Evolutionary conservation across 164 flowering plant species (phyloP).

Genomic region (Paratinospora sagittata): DNA sequence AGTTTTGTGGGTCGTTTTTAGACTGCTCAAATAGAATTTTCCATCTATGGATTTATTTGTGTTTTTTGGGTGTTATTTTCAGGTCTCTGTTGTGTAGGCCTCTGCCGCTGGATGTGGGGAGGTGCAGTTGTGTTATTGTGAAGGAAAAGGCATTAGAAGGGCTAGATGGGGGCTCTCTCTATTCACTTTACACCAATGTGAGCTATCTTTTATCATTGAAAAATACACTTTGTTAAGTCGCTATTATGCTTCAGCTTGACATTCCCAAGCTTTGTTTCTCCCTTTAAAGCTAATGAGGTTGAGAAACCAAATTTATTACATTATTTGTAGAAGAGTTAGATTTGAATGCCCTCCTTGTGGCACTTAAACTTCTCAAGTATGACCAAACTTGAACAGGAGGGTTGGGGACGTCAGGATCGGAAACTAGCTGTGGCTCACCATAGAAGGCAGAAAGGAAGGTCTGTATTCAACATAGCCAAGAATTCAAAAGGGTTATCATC

Average conservation of each 20-base stretch:
- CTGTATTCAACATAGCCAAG: slow-evolving; percentile 69
- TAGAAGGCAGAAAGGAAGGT: slow-evolving; percentile 54
- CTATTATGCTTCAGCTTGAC: no score
- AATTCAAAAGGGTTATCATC: slow-evolving; percentile 44
- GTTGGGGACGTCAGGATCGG: slow-evolving; percentile 73
- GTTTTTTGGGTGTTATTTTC: slow-evolving; percentile 19
- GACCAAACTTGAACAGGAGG: slow-evolving; percentile 52
- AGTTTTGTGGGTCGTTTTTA: background rate
- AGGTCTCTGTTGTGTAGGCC: slow-evolving; percentile 86
- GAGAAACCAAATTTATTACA: no score
- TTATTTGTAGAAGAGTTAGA: no score
- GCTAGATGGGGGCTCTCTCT: slow-evolving; percentile 48
- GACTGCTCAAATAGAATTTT: no score
- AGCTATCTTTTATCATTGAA: slow-evolving; percentile 16
- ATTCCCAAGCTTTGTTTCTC: no score
- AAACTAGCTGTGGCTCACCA: slow-evolving; percentile 85
- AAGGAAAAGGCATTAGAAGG: slow-evolving; percentile 59
- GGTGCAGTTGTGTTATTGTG: slow-evolving; percentile 80
- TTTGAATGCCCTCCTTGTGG: background rate
- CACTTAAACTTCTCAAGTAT: background rate
- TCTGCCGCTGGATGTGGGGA: slow-evolving; percentile 83
- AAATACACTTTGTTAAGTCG: no score
- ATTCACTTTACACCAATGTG: slow-evolving; percentile 79
- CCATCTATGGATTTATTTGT: background rate
- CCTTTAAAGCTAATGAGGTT: no score